Percentiles rank a stretch among this genome's conserved stretches.
phyloP scores from a whole-genome alignment of 2,329 filamentous ascomycete species.

The Colletotrichum falcatum region DNA sequence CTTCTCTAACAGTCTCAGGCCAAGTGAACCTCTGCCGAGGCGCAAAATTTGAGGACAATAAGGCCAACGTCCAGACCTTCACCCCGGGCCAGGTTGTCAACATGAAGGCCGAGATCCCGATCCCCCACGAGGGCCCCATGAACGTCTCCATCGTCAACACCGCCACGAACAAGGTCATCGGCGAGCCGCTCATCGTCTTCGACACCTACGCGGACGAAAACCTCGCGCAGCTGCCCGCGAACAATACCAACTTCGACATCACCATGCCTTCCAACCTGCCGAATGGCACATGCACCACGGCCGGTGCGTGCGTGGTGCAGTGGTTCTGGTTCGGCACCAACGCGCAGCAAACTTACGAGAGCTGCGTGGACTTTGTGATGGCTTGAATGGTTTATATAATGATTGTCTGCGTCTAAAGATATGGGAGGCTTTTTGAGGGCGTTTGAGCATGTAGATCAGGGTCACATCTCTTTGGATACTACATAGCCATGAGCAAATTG shows the following conservation, averaged over 20 bases:
- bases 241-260: constrained; percentile 60
- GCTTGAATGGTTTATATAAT: constrained; percentile 10
- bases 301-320: constrained; percentile 54
- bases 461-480: background rate
- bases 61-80: constrained; percentile 56
- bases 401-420: background rate
- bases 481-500: too few species aligned
- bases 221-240: constrained; percentile 50
- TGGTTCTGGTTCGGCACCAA: constrained; percentile 59
- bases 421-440: constrained; percentile 7
- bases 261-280: constrained; percentile 48
- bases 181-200: constrained; percentile 65
- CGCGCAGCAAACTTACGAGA: constrained; percentile 55
- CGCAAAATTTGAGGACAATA: constrained; percentile 59
- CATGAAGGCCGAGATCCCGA: constrained; percentile 55
- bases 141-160: constrained; percentile 71
- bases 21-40: constrained; percentile 60
- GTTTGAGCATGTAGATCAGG: constrained; percentile 17
- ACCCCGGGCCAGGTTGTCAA: constrained; percentile 56
- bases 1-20: constrained; percentile 24
- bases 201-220: constrained; percentile 64
- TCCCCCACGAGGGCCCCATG: constrained; percentile 59
- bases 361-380: constrained; percentile 52
- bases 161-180: constrained; percentile 63
- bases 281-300: constrained; percentile 47